phyloP scores from a whole-genome alignment of 225 moss, liverwort and hornwort species.

The Asterella californica region DNA sequence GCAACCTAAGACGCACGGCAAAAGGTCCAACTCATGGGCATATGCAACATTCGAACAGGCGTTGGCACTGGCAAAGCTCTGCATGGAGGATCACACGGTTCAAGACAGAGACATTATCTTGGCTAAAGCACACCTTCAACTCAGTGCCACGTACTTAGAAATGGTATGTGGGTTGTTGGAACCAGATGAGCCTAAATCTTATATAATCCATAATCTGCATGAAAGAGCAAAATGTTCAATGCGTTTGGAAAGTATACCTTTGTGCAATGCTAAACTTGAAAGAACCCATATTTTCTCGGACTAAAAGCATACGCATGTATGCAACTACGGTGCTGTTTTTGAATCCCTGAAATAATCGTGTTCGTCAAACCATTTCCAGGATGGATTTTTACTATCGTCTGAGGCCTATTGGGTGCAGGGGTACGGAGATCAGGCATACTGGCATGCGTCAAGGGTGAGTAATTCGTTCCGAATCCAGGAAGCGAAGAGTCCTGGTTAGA shows the following conservation, averaged over 20 bases:
- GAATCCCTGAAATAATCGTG: constrained; percentile 6
- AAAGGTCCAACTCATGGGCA: background rate
- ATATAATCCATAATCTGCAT: too few species aligned
- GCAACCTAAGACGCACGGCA: background rate
- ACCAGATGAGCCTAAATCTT: background rate
- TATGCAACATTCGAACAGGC: constrained; percentile 36
- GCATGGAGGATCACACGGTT: constrained; percentile 55
- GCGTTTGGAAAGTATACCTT: too few species aligned
- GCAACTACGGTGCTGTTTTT: background rate
- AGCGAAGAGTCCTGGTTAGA: background rate
- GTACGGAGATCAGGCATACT: constrained; percentile 84
- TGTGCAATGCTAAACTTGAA: too few species aligned
- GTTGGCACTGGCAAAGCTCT: constrained; percentile 79
- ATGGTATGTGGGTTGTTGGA: constrained; percentile 47
- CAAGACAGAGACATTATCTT: constrained; percentile 50
- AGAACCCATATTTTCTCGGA: too few species aligned
- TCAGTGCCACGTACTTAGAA: constrained; percentile 65
- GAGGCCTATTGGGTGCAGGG: constrained; percentile 44
- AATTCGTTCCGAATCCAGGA: background rate
- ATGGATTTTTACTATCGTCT: constrained; percentile 22
- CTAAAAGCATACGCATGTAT: background rate
- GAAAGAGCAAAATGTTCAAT: too few species aligned
- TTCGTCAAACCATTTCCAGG: constrained; percentile 14
- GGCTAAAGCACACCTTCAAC: constrained; percentile 66
- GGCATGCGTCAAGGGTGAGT: constrained; percentile 75